A percentile compares a stretch with the other conserved stretches of the same genome.
Evolutionary conservation across 495 filamentous ascomycete species (phyloP).

Genomic region (Penicillium ucsense): DNA sequence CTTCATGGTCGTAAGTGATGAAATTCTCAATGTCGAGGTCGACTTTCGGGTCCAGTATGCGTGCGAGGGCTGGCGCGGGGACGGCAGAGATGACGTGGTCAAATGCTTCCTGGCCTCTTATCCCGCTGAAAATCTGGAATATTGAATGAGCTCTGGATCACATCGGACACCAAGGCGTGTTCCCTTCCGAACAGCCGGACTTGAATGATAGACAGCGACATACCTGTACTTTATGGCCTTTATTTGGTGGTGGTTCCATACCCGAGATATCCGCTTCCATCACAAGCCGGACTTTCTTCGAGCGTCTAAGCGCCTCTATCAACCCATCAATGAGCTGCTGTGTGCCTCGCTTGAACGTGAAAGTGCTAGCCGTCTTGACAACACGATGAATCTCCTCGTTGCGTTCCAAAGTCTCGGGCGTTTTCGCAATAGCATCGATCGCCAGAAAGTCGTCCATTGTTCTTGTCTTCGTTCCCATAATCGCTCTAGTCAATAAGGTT

Average conservation of each 20-base stretch:
- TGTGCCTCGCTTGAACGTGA: constrained; percentile 33
- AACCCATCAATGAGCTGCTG: constrained; percentile 26
- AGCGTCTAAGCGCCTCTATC: constrained; percentile 14
- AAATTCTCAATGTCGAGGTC: not conserved
- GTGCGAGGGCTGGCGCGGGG: constrained; percentile 30
- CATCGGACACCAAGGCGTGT: too few relatives aligned
- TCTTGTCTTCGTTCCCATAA: constrained; percentile 1
- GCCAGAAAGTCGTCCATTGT: constrained; percentile 24
- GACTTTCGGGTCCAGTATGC: constrained; percentile 11
- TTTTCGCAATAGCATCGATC: constrained; percentile 1
- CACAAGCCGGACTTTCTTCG: constrained; percentile 20
- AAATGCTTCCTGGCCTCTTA: constrained; percentile 22
- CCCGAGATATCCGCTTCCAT: constrained; percentile 11
- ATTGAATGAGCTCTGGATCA: not conserved
- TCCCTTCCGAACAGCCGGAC: too few relatives aligned
- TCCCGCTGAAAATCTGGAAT: constrained; percentile 6
- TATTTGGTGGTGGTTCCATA: not conserved
- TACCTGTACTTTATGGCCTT: not conserved
- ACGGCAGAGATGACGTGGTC: constrained; percentile 66
- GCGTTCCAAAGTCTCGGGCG: constrained; percentile 8
- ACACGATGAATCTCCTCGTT: not conserved
- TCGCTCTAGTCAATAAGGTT: constrained; percentile 4
- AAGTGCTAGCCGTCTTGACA: constrained; percentile 38
- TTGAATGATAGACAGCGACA: not conserved
- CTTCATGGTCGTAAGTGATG: not conserved